Conservation (phyloP, 768 basidiomycete species). For the Tylopilus felleus region DNA sequence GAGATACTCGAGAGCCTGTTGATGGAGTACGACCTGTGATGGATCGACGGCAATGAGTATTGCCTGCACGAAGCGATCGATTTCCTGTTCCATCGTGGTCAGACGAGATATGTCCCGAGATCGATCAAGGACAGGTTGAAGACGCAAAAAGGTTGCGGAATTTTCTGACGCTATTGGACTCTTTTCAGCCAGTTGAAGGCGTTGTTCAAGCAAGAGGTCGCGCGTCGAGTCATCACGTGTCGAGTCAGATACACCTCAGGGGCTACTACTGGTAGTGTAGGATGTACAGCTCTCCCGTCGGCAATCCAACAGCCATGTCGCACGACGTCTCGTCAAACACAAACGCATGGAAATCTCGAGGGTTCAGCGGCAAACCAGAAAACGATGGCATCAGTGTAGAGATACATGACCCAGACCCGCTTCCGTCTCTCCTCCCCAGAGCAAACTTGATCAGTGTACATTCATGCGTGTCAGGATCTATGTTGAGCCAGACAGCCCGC, state of each 20-base stretch:
- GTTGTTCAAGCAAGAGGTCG: too few species aligned
- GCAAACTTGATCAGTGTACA: conserved; percentile 51
- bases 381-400: conserved; percentile 42
- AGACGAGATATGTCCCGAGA: conserved; percentile 17
- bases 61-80: conserved; percentile 76
- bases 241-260: conserved; percentile 12
- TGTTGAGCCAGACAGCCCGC: conserved; percentile 19
- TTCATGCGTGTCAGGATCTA: conserved; percentile 30
- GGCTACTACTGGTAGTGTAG: conserved; percentile 32
- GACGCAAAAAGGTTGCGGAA: too few species aligned
- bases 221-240: too few species aligned
- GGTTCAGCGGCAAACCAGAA: conserved; percentile 50
- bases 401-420: conserved; percentile 2
- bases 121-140: conserved; percentile 14
- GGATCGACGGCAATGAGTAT: conserved; percentile 87
- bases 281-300: conserved; percentile 52
- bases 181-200: too few species aligned
- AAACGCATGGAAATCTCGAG: conserved; percentile 42
- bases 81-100: conserved; percentile 64
- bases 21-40: conserved; percentile 65
- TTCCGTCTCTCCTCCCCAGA: conserved; percentile 21
- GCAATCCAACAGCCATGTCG: conserved; percentile 46
- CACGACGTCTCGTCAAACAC: conserved; percentile 58
- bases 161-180: too few species aligned
- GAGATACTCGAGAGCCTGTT: conserved; percentile 84